Evolutionary conservation across 805 yeast genomes (phyloP), one percentile per base, ranked within the genome.

Genomic region (Myxozyma udenii): DNA sequence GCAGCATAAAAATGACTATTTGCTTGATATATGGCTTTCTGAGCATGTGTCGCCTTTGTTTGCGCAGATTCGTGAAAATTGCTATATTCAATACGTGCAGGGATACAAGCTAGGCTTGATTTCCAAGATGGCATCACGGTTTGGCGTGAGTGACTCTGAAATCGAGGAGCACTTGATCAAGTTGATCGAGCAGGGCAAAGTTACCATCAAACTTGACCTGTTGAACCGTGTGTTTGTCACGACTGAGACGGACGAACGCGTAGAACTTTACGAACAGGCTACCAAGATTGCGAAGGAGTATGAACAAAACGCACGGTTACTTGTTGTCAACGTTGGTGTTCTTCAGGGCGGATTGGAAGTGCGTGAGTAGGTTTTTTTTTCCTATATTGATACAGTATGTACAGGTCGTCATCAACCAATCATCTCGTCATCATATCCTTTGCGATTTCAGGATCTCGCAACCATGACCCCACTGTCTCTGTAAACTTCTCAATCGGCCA

Each of bases 401-500:
- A 28, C 33, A 28, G 11, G 16, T 18, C n/a, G 18, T 39, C 26
- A 28, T 41, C 12, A 28, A 28, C 14, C 33, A 28, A 9, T 28
- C 14, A 28, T 28, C 14, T 28, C 9, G 33, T 28, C 33, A 28
- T 28, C 9, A 28, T 9, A 9, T 9, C 14, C 14, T 28, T 28
- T 9, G 44, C 24, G 6, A 16, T 28, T 35, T 38, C 40, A 26
- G 23, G 35, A n/a, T 43, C 48, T n/a, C 22, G 37, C 4, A 40
- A 24, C 56, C 56, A 51, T 11, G 48, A 38, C 21, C 44, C 44
- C 3, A 44, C 42, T 5, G 36, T 37, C 7, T 30, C 38, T 3
- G 41, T 6, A 24, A 46, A 39, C 3, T 23, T 26, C 22, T 53
- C 57, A 19, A 53, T 19, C 9, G 39, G 30, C 98, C 98, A 91